Evolutionary conservation across 2,329 filamentous ascomycete species (phyloP).

Genomic region (Claviceps arundinis): DNA sequence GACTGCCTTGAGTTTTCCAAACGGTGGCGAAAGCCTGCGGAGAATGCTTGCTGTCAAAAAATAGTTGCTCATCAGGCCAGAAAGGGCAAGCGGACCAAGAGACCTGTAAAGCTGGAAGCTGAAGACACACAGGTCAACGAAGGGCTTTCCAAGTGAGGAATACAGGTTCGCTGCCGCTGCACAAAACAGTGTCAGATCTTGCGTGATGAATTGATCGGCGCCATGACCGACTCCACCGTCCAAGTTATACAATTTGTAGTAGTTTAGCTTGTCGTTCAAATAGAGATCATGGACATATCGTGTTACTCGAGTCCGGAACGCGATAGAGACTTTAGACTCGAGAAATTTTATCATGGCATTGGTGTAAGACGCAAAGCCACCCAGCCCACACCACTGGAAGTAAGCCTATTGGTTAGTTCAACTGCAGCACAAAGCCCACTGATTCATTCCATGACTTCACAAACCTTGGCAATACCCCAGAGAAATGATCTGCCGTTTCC

Average conservation of each 20-base stretch:
- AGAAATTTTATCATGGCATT: conserved; percentile 99
- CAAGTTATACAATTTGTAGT: conserved; percentile 87
- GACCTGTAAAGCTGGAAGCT: conserved; percentile 95
- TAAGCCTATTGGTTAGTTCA: neutral
- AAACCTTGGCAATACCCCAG: conserved; percentile 70
- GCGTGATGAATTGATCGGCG: conserved; percentile 93
- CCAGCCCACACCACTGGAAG: conserved; percentile 73
- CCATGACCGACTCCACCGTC: conserved; percentile 87
- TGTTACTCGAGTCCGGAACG: conserved; percentile 87
- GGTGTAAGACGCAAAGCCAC: conserved; percentile 86
- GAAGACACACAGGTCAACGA: conserved; percentile 95
- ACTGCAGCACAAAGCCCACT: neutral
- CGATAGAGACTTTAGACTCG: conserved; percentile 95
- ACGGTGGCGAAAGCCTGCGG: conserved; percentile 78
- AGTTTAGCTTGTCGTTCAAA: conserved; percentile 86
- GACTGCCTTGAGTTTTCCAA: conserved; percentile 91
- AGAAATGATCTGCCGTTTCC: conserved; percentile 82
- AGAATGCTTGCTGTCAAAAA: conserved; percentile 86
- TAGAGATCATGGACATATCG: conserved; percentile 97
- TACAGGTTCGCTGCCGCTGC: conserved; percentile 84
- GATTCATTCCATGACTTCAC: conserved; percentile 6
- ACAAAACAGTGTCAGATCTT: conserved; percentile 92
- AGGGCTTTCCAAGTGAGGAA: conserved; percentile 91
- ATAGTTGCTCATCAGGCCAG: conserved; percentile 81
- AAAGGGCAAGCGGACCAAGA: conserved; percentile 74